Evolutionary conservation across 2,329 filamentous ascomycete species (phyloP).

Genomic region (Xylariaceae sp.): DNA sequence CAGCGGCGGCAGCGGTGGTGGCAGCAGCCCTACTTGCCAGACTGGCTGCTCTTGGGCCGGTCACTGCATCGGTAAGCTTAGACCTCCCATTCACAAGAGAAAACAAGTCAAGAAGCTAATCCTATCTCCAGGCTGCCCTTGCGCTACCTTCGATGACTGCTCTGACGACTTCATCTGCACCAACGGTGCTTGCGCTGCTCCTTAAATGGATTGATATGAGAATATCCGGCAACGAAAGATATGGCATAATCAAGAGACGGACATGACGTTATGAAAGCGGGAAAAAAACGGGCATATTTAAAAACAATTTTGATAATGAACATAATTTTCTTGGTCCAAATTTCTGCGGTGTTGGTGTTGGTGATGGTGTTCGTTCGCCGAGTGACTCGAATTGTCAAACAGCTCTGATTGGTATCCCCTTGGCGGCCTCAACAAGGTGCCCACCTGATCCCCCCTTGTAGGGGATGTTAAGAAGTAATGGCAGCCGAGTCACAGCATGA

Average conservation of each 20-base stretch:
- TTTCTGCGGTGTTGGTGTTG: too few relatives aligned
- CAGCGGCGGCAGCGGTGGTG: slow-evolving; percentile 19
- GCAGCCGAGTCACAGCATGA: neutral
- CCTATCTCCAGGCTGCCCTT: slow-evolving; percentile 16
- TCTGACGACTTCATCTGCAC: slow-evolving; percentile 21
- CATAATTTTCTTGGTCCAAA: neutral
- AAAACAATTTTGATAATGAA: neutral
- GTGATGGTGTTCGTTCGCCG: too few relatives aligned
- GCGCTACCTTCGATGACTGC: slow-evolving; percentile 19
- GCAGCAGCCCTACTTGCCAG: slow-evolving; percentile 10
- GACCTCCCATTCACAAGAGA: neutral
- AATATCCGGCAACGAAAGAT: neutral
- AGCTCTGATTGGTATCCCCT: neutral
- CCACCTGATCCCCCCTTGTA: neutral
- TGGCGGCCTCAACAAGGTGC: neutral
- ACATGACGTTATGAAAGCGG: neutral
- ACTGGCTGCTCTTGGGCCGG: slow-evolving; percentile 21
- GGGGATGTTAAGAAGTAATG: neutral
- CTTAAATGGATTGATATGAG: neutral
- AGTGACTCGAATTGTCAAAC: neutral
- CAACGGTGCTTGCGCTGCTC: slow-evolving; percentile 14
- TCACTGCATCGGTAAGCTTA: slow-evolving; percentile 19
- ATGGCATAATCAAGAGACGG: neutral
- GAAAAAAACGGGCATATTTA: neutral
- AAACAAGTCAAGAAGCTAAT: neutral